These are phyloP conservation scores for Cordyceps cicadae DNA, from an alignment of 2,329 filamentous ascomycete genomes.

Conservation along the genomic window DNA sequence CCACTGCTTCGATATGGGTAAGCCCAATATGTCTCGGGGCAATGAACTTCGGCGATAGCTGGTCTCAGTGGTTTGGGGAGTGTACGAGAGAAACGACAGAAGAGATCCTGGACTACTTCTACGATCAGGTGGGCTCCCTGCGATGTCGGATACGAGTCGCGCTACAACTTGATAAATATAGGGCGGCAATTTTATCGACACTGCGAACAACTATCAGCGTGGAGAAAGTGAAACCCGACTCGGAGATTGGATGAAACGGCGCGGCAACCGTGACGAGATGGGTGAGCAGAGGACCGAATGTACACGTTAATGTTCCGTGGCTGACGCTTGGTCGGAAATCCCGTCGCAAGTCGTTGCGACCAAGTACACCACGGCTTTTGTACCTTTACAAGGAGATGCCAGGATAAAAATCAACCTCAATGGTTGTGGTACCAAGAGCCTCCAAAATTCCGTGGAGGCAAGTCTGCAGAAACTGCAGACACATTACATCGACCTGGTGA, in stretches of 20 bases:
- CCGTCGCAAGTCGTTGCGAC: constrained; percentile 51
- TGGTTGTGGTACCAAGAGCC: constrained; percentile 55
- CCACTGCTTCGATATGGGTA: constrained; percentile 57
- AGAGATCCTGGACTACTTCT: constrained; percentile 58
- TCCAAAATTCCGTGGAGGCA: constrained; percentile 46
- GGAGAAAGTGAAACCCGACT: constrained; percentile 57
- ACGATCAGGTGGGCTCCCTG: constrained; percentile 36
- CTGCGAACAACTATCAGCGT: constrained; percentile 59
- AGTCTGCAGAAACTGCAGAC: constrained; percentile 56
- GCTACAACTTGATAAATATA: not conserved
- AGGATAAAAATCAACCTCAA: constrained; percentile 43
- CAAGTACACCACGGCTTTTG: constrained; percentile 57
- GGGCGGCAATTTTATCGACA: constrained; percentile 65
- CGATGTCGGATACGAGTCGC: not conserved
- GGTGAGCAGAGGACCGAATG: not conserved
- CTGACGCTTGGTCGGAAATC: not conserved
- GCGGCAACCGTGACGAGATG: constrained; percentile 58
- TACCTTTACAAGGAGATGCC: constrained; percentile 24
- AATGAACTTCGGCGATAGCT: constrained; percentile 57
- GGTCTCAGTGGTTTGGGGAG: constrained; percentile 49
- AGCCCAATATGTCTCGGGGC: constrained; percentile 57
- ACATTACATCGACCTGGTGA: constrained; percentile 58
- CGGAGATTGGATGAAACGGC: constrained; percentile 61
- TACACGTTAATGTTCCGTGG: no score
- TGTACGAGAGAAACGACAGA: constrained; percentile 56